Evolutionary conservation across 768 basidiomycete species (phyloP), one percentile per base, ranked within the genome.

Genomic region (Mycena haematopus): DNA sequence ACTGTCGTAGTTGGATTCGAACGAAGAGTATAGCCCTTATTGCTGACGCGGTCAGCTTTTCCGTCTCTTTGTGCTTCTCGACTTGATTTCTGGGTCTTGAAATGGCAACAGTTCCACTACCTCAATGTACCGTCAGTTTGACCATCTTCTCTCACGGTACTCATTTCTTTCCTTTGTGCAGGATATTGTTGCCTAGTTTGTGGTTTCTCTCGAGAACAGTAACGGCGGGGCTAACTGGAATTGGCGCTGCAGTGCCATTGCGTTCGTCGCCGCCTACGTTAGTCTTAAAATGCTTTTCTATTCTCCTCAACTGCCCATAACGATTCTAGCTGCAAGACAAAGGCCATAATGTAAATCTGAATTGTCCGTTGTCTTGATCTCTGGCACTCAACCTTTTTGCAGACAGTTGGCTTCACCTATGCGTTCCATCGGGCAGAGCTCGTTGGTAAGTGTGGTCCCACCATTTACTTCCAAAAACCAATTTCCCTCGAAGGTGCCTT

Each of bases 391-490:
- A 35, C 29, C 1, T n/a, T n/a, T 29, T 52, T 56, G 19, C 63
- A 85, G 82, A 81, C 79, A 54, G 70, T 77, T 53, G 78, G 77
- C 56, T 86, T 82, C 66, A 86, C 84, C 8, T 86, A 80, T 64
- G 84, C 84, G 6, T 84, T 84, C 65, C 81, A 83, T 68, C 81
- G 84, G 49, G 83, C 82, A 54, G 84, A 86, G 67, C 77, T 84
- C 59, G 80, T 86, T 62, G 83, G 83, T 84, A 73, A 54, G 40
- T 36, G 9, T 10, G 2, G 15, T 60, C 75, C 65, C 65, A 24
- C 44, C 46, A 65, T 53, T 44, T 3, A n/a, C n/a, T 46, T 24
- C 14, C 17, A n/a, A 42, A 35, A 22, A 3, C 15, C 14, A 44
- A 15, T 54, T 52, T n/a, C n/a, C n/a, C 49, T 50, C 65, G 40